Base-by-base conservation (phyloP, 306 rosid species). In the Prunus armeniaca region DNA sequence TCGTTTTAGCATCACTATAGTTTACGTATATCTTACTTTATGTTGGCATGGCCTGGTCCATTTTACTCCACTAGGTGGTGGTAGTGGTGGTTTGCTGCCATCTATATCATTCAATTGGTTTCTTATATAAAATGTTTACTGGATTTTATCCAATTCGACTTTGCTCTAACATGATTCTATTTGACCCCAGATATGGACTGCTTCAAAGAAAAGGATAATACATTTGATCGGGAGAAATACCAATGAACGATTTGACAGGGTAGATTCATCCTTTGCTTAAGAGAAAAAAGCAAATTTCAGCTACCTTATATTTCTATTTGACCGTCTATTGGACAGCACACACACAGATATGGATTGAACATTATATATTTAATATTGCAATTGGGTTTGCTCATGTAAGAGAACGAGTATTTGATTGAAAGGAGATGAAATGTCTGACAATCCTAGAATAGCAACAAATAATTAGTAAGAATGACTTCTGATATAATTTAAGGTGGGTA, bases 201-300 rank as follows among this genome's bases (percentile, higher is more conserved):
- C 67, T 15, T 83, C 86, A 41, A 55, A 75, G 64, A 77, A 71
- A 71, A 71, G 71, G 34, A 32, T n/a, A 14, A 28, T 82, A 60
- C 68, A 76, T 76, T 65, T 83, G 81, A 76, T 43, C 8, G 84
- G 84, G 50, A 83, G 86, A 76, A 83, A 83, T 70, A 64, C 80
- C 38, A 45, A 69, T 13, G 86, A 83, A 72, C 52, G 78, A 55
- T 83, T 71, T 61, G 83, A 71, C 74, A 76, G 43, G 83, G 83
- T 83, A 79, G 9, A 20, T 71, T 58, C 12, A 34, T 55, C 65
- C 64, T 71, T 71, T 71, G 7, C 24, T 38, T 63, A 52, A 28
- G 19, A 52, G 19, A n/a, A 52, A 27, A 27, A 30, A 6, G 15
- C 17, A 70, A 70, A 56, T 55, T 30, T 55, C 3, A 20, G 61